Conservation (phyloP, 139 green algal genomes). For the Picochlorum sp. region DNA sequence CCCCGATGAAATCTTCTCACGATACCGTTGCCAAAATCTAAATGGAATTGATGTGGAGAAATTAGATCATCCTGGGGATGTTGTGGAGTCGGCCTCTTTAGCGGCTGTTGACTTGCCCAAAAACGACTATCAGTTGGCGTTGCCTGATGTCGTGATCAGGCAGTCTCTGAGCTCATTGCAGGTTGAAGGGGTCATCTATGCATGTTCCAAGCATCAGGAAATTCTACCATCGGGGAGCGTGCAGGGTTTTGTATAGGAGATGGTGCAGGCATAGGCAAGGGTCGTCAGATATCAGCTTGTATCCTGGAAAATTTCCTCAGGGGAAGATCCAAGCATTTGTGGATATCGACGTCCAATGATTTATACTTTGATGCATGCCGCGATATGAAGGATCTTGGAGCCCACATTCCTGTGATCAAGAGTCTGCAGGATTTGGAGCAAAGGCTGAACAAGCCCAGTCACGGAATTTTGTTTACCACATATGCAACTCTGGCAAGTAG, state of each 20-base stretch:
- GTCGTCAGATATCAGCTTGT: slow-evolving; percentile 64
- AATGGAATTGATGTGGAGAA: background rate
- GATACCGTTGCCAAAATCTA: too few species aligned
- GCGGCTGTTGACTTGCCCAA: slow-evolving; percentile 58
- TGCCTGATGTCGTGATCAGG: slow-evolving; percentile 30
- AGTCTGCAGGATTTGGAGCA: slow-evolving; percentile 58
- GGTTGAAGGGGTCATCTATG: slow-evolving; percentile 77
- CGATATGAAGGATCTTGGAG: slow-evolving; percentile 54
- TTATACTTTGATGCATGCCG: slow-evolving; percentile 51
- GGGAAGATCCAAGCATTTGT: slow-evolving; percentile 51
- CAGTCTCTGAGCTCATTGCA: slow-evolving; percentile 64
- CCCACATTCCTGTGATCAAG: slow-evolving; percentile 40
- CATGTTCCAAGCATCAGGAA: slow-evolving; percentile 67
- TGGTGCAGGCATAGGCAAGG: slow-evolving; percentile 79
- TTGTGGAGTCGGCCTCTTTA: slow-evolving; percentile 62
- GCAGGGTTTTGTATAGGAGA: slow-evolving; percentile 36
- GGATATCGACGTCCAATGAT: slow-evolving; percentile 65
- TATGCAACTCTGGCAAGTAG: slow-evolving; percentile 67
- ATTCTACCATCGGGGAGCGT: slow-evolving; percentile 56
- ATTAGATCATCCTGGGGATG: slow-evolving; percentile 51
- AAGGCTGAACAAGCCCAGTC: slow-evolving; percentile 61
- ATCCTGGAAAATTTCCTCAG: slow-evolving; percentile 79
- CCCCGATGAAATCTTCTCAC: too few species aligned
- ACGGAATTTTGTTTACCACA: slow-evolving; percentile 81
- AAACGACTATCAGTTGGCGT: slow-evolving; percentile 56